Base-by-base conservation (phyloP, 257 asterid species). In the Paulownia fortunei region DNA sequence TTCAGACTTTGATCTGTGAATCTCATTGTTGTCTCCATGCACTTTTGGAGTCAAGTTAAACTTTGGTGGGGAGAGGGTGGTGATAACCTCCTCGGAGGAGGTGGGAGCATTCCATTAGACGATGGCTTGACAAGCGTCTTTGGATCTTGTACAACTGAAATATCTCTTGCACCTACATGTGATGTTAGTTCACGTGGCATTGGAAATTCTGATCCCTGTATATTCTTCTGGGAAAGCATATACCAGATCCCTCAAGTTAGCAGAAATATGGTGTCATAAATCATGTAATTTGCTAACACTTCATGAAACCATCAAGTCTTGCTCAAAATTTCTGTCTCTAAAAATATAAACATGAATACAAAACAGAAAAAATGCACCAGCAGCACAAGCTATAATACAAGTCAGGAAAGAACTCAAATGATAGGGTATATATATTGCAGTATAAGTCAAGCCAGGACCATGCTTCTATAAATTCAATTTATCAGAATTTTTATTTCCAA, bases 171-270 rank as follows among this genome's bases (percentile, higher is more conserved):
- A 88, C 96, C 96, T 84, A 85, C 86, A 84, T 81, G 87, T 86
- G 91, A 81, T 47, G 94, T 88, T 87, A 82, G 92, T 82, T 87
- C 92, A 77, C 84, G 87, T 74, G 89, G 90, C 94, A 76, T 83
- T 76, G 84, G 84, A 81, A 87, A 87, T 82, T 88, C 89, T 75
- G 91, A 80, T 82, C 85, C 95, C 97, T 90, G 99, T 78, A 88
- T 75, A 69, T 69, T 79, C 82, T 86, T 88, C 93, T 84, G 92
- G 82, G 80, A 83, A 87, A 81, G 69, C 80, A 78, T 71, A 76
- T 84, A 89, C 65, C 86, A 87, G 69, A 84, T 79, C 84, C 82
- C 86, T 81, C 72, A 86, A 79, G 85, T 82, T 81, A 84, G 87
- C 84, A 72, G 46, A 77, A 34, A 68, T 49, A 76, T 39, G 77